A percentile compares a stretch with the other conserved stretches of the same genome.
phyloP scores from a whole-genome alignment of 495 filamentous ascomycete genomes.

The Aspergillus leporis region DNA sequence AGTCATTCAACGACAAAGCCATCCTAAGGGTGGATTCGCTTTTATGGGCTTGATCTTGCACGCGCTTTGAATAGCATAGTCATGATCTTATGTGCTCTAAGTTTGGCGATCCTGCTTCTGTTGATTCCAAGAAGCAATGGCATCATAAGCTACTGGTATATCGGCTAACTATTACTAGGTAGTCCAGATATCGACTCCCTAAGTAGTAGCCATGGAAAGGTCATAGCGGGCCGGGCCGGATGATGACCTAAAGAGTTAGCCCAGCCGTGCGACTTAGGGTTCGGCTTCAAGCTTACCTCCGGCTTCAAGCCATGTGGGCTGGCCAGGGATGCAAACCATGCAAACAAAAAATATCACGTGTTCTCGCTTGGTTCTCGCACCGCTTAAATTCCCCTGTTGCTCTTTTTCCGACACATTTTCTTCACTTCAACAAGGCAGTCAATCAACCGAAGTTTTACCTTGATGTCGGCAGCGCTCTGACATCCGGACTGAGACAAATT shows the following conservation, averaged over 20 bases:
- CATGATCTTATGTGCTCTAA: no score
- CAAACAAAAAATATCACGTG: slow-evolving; percentile 22
- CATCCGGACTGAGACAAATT: not conserved
- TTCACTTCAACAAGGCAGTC: not conserved
- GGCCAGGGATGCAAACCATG: slow-evolving; percentile 23
- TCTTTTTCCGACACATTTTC: slow-evolving; percentile 4
- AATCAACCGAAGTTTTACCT: no score
- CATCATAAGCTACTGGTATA: no score
- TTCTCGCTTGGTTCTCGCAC: not conserved
- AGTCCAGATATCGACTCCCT: no score
- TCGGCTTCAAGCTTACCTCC: no score
- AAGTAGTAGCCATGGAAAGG: not conserved
- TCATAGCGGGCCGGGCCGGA: slow-evolving; percentile 4
- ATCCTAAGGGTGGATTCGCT: no score
- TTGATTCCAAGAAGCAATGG: no score
- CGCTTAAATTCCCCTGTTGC: slow-evolving; percentile 3
- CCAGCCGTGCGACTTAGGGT: not conserved
- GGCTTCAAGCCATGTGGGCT: not conserved
- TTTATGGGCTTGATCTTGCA: no score
- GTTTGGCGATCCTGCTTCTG: no score
- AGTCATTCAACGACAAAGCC: no score
- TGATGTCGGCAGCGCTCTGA: not conserved
- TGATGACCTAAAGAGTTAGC: not conserved
- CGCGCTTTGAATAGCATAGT: no score
- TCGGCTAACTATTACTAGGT: no score